Evolutionary conservation across 1,284 basidiomycete genomes (phyloP), one percentile per base, ranked within the genome.

Genomic region (Fomitopsis schrenkii): DNA sequence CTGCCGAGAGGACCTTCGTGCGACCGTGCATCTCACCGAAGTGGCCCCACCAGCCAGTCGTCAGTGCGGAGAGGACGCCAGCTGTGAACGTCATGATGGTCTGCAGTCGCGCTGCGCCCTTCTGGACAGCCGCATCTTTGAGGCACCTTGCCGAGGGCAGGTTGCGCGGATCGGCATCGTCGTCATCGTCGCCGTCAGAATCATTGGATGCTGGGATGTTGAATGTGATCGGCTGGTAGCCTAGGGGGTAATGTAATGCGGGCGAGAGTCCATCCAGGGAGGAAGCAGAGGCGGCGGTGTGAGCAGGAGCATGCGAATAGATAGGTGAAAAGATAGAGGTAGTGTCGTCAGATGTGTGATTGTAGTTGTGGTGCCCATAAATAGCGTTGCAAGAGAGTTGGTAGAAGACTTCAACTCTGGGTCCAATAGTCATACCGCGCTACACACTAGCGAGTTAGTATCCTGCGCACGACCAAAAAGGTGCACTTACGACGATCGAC

Each of bases 21-120:
- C 95, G 82, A 10, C 95, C 95, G 62, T 88, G 75, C 19, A 86
- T 80, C 71, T 96, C 93, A 8, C 92, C 88, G 52, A 90, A 88
- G 62, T 84, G 83, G 41, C 92, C 92, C 95, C 95, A 97, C 83
- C 87, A 94, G 9, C 91, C 92, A 0, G 93, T 93, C 1, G 92
- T 94, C 38, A 95, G 73, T 0, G 91, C 93, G 4, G 90, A 90
- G 4, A 96, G 80, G 5, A 87, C 68, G n/a, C 95, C 95, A 83
- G 90, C 89, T 5, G 82, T 87, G 6, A 89, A 85, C 0, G 87
- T 91, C 80, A 90, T 84, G 61, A 85, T 79, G 3, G 84, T 86
- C 69, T 92, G 90, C 12, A 91, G 74, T 41, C 81, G 80, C 12
- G 88, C 90, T 0, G 90, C 87, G 40, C 80, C 80, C 6, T 85